Evolutionary conservation across 2,329 filamentous ascomycete genomes (phyloP).

Genomic region (Microsporum canis): DNA sequence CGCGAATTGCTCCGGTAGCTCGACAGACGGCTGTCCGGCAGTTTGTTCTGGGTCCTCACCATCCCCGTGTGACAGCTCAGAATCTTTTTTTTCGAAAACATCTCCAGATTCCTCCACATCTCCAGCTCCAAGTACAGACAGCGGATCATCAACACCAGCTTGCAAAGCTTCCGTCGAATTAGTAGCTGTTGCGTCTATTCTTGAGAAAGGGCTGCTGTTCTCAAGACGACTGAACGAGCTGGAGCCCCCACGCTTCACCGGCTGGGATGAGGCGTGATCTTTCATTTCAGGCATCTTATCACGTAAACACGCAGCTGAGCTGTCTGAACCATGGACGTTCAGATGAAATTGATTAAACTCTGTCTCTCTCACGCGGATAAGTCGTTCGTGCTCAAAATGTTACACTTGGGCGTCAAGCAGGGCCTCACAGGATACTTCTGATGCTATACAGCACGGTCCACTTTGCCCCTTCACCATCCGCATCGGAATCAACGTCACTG

Average conservation of each 20-base stretch:
- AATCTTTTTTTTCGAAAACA: slow-evolving; percentile 36
- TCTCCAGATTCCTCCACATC: slow-evolving; percentile 24
- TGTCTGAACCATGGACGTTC: not conserved
- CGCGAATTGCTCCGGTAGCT: slow-evolving; percentile 53
- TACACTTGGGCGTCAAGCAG: not conserved
- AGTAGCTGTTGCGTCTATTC: slow-evolving; percentile 21
- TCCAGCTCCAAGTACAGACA: slow-evolving; percentile 10
- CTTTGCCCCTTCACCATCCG: not conserved
- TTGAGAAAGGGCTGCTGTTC: slow-evolving; percentile 13
- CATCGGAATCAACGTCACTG: not conserved
- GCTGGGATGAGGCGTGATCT: not conserved
- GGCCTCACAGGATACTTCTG: slow-evolving; percentile 3
- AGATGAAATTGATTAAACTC: not conserved
- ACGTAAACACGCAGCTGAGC: not conserved
- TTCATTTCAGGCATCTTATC: not conserved
- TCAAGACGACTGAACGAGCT: not conserved
- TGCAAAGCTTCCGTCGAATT: slow-evolving; percentile 6
- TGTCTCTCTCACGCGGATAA: not conserved
- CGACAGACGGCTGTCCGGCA: not conserved
- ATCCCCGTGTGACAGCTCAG: slow-evolving; percentile 20
- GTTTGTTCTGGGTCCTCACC: slow-evolving; percentile 10
- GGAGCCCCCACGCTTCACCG: not conserved
- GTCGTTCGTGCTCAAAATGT: not conserved
- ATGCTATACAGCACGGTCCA: not conserved
- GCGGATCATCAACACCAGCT: not conserved